Evolutionary conservation across 140 eudicot species (phyloP), one percentile per base, ranked within the genome.

Genomic region (Stevia rebaudiana): DNA sequence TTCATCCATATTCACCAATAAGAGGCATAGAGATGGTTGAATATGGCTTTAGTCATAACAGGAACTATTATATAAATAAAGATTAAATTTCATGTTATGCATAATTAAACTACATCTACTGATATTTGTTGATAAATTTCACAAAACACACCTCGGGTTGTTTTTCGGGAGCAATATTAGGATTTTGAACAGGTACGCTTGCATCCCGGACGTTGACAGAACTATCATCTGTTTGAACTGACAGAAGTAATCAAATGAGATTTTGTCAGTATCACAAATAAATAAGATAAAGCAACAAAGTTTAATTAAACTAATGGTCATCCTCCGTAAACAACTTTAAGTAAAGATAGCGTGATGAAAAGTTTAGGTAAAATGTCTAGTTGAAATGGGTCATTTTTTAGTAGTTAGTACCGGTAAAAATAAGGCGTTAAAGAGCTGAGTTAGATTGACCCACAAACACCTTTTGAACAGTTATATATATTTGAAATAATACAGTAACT

Each of bases 181-280:
- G 46, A 50, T 47, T 50, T 44, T 31, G 68, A 43, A 72, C 35
- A 8, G 80, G 72, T 28, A 15, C 40, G 33, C 58, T 83, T 51
- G 44, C 52, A 24, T 70, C 65, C 6, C 15, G 53, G 21, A 59
- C 71, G 23, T 72, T 46, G 28, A 47, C 6, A 16, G 39, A 39
- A 60, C 66, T 63, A 56, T 74, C 68, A 62, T 59, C 75, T 68
- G 77, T 51, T 72, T 76, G 56, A 52, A 56, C 84, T 87, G 86
- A 18, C 43, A 58, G 76, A 46, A 49, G 43, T 22, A 50, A 17
- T 36, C 15, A 73, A 65, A 73, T 28, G 18, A 19, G 17, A 59
- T 70, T 17, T 36, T 42, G n/a, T n/a, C n/a, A 51, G 25, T 11
- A 35, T 56, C 59, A 58, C 46, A 61, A 52, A 43, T 68, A 41